A percentile compares a stretch with the other conserved stretches of the same genome.
Evolutionary conservation across 2,329 filamentous ascomycete species (phyloP).

Genomic region (Passalora sequoiae): DNA sequence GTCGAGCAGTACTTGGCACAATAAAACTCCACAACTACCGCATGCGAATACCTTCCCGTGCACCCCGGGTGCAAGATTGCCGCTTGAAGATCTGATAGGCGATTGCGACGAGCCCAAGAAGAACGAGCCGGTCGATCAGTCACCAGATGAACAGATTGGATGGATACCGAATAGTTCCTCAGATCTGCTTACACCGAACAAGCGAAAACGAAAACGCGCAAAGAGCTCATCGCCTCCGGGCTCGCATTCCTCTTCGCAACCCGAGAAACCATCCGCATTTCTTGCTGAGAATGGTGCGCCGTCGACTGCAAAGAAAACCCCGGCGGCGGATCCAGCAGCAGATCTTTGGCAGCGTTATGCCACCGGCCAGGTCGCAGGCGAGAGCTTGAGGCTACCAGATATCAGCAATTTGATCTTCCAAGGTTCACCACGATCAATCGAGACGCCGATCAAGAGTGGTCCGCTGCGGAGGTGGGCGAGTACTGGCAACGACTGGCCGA

Average conservation of each 20-base stretch:
- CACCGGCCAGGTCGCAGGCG: conserved; percentile 34
- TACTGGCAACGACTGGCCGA: conserved; percentile 47
- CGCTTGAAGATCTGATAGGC: conserved; percentile 57
- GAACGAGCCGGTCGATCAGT: conserved; percentile 44
- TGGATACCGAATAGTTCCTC: conserved; percentile 51
- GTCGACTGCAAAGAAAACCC: conserved; percentile 35
- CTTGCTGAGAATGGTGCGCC: conserved; percentile 20
- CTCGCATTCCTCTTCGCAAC: conserved; percentile 36
- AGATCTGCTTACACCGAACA: conserved; percentile 38
- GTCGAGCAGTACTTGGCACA: conserved; percentile 7
- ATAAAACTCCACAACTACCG: conserved; percentile 22
- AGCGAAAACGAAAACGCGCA: conserved; percentile 41
- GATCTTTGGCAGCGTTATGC: conserved; percentile 46
- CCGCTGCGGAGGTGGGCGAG: conserved; percentile 48
- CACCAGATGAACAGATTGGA: conserved; percentile 57
- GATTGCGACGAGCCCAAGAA: conserved; percentile 53
- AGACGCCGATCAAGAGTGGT: conserved; percentile 42
- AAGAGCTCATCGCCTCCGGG: conserved; percentile 43
- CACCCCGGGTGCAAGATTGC: conserved; percentile 55
- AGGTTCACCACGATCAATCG: conserved; percentile 43
- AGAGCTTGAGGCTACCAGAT: conserved; percentile 36
- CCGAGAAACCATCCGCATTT: conserved; percentile 34
- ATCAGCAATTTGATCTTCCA: conserved; percentile 44
- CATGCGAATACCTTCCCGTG: conserved; percentile 45
- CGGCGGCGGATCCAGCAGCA: conserved; percentile 43